phyloP scores from a whole-genome alignment of 352 stramenopile genomes.

The Hyaloperonospora brassicae region DNA sequence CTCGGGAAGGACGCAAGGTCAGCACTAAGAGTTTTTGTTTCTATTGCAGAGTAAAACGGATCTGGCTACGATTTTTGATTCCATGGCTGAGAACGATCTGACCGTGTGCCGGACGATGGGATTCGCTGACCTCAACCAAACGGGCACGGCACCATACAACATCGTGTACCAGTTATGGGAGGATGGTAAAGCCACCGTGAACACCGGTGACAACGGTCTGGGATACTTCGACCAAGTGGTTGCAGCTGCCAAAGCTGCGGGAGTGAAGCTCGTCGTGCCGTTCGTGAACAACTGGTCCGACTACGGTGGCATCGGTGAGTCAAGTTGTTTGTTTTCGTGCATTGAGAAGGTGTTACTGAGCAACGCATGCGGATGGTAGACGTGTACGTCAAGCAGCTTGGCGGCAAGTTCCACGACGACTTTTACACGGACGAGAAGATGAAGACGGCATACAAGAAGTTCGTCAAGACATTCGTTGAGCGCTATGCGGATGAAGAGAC shows the following conservation, averaged over 20 bases:
- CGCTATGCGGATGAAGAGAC: slow-evolving; percentile 21
- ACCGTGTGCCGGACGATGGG: slow-evolving; percentile 25
- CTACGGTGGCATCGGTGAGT: slow-evolving; percentile 28
- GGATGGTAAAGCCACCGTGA: slow-evolving; percentile 21
- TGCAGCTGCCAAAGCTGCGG: slow-evolving; percentile 23
- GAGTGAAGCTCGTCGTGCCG: slow-evolving; percentile 30
- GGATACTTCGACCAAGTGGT: slow-evolving; percentile 29
- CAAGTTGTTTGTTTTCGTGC: no score
- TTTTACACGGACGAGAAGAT: slow-evolving; percentile 28
- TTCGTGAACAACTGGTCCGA: slow-evolving; percentile 34
- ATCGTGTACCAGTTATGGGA: slow-evolving; percentile 31
- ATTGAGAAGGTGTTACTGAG: no score
- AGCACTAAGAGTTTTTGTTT: no score
- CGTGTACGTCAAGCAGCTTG: slow-evolving; percentile 22
- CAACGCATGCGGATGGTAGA: no score
- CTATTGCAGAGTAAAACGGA: slow-evolving; percentile 17
- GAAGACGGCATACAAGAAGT: slow-evolving; percentile 28
- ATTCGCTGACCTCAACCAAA: slow-evolving; percentile 17
- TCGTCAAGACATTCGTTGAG: slow-evolving; percentile 20
- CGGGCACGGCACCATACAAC: slow-evolving; percentile 16
- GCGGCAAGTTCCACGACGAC: slow-evolving; percentile 28
- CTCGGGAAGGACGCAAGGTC: neutral
- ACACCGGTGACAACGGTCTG: slow-evolving; percentile 24
- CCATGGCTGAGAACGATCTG: slow-evolving; percentile 25
- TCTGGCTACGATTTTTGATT: slow-evolving; percentile 24